Evolutionary conservation across 1,139 yeast species (phyloP), one percentile per base, ranked within the genome.

Genomic region (Arxiozyma telluris): DNA sequence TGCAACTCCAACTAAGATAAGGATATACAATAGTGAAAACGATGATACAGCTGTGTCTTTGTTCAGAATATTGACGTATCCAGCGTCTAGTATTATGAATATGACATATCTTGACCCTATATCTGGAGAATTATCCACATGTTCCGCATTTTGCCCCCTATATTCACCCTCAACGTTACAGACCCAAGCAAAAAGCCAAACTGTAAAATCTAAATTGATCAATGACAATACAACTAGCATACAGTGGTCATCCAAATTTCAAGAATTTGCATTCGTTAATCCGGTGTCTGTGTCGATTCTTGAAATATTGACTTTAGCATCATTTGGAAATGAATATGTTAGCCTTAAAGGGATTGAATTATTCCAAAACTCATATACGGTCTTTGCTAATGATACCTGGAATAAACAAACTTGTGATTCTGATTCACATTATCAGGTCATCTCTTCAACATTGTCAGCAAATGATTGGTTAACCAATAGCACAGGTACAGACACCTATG

Each of bases 101-200:
- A 71, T 93, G 60, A 83, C 96, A 0, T 93, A 89, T 64, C 73
- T 86, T 41, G 94, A 91, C 65, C 95, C 96, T 2, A 61, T 68
- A 1, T 77, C 89, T 1, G 82, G 84, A 54, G 73, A 74, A 34
- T 51, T 80, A 8, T 65, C 72, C 4, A 72, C 71, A 59, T 93
- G 98, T 74, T 96, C 90, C 68, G 95, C 96, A 0, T 85, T 81
- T 78, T 93, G 98, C 69, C 95, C 97, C 0, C 70, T 86, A 44
- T 63, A 74, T 0, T 66, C 73, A 1, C 68, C 71, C 18, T 49
- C 64, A 1, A 52, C 58, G 7, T 53, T 77, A 23, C 55, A 64
- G 23, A 57, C 67, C 17, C 58, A 59, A 22, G 53, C 53, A 0
- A 57, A 61, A 25, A 50, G 60, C 1, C 55, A 66, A 8, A 54